phyloP scores from a whole-genome alignment of 1,139 yeast genomes.

The Kurtzmaniella quercitrusa region DNA sequence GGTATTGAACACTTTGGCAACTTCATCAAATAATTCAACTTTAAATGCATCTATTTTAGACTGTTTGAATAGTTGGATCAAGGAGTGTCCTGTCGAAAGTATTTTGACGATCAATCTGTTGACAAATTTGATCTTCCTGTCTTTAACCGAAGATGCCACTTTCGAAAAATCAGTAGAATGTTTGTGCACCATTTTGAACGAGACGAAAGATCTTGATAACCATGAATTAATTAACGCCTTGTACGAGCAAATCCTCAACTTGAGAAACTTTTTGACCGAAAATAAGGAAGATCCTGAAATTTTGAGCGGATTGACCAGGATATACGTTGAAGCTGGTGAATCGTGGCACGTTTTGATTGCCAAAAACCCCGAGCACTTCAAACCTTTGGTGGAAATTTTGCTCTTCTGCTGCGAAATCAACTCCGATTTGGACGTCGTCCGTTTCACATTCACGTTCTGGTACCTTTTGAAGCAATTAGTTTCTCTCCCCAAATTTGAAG shows the following conservation, averaged over 20 bases:
- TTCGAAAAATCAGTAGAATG: slow-evolving; percentile 91
- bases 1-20: slow-evolving; percentile 51
- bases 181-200: slow-evolving; percentile 70
- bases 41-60: slow-evolving; percentile 50
- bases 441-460: slow-evolving; percentile 93
- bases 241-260: slow-evolving; percentile 60
- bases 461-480: slow-evolving; percentile 73
- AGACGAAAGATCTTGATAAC: slow-evolving; percentile 73
- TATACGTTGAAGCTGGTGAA: slow-evolving; percentile 92
- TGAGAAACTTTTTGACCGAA: slow-evolving; percentile 44
- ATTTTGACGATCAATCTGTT: slow-evolving; percentile 60
- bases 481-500: slow-evolving; percentile 57
- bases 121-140: slow-evolving; percentile 64
- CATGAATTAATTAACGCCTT: slow-evolving; percentile 61
- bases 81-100: slow-evolving; percentile 71
- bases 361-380: slow-evolving; percentile 64
- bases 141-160: slow-evolving; percentile 59
- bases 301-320: slow-evolving; percentile 67
- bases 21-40: slow-evolving; percentile 16
- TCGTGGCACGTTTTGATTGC: slow-evolving; percentile 91
- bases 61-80: slow-evolving; percentile 86
- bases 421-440: slow-evolving; percentile 83
- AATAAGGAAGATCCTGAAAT: slow-evolving; percentile 63
- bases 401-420: slow-evolving; percentile 58
- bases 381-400: slow-evolving; percentile 71